Percentiles rank a stretch among this genome's conserved stretches.
Conservation (phyloP, 2,329 filamentous ascomycete species). For the Coniochaeta hoffmannii region DNA sequence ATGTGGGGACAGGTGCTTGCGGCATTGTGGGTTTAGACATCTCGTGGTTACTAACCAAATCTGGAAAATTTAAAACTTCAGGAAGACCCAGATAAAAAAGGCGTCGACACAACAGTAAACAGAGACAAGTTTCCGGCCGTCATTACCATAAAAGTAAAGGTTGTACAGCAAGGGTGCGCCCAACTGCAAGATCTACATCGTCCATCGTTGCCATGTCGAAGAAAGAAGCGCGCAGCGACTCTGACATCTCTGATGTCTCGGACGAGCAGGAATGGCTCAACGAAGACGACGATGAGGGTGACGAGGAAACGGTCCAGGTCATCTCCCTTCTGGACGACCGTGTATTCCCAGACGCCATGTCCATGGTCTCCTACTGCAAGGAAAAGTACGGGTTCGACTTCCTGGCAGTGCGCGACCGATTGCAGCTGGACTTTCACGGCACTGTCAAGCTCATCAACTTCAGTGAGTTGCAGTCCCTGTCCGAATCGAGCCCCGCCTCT, state of each 20-base stretch:
- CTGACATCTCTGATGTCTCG: slow-evolving; percentile 24
- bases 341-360: slow-evolving; percentile 54
- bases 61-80: slow-evolving; percentile 8
- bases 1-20: background rate
- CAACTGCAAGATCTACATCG: background rate
- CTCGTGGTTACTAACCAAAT: too few relatives aligned
- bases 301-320: slow-evolving; percentile 52
- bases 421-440: slow-evolving; percentile 64
- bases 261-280: slow-evolving; percentile 27
- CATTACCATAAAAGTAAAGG: slow-evolving; percentile 8
- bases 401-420: slow-evolving; percentile 44
- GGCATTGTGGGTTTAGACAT: too few relatives aligned
- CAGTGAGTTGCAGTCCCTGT: slow-evolving; percentile 22
- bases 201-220: slow-evolving; percentile 6
- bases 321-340: slow-evolving; percentile 62
- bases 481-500: background rate
- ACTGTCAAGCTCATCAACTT: slow-evolving; percentile 71
- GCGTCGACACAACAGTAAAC: background rate
- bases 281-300: slow-evolving; percentile 43
- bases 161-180: background rate
- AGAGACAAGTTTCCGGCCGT: slow-evolving; percentile 6
- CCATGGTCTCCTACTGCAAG: slow-evolving; percentile 64
- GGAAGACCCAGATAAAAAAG: slow-evolving; percentile 1
- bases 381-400: slow-evolving; percentile 62
- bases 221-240: slow-evolving; percentile 10